Base-by-base conservation (phyloP, 2,329 filamentous ascomycete genomes). In the Calcarisporium arbuscula region DNA sequence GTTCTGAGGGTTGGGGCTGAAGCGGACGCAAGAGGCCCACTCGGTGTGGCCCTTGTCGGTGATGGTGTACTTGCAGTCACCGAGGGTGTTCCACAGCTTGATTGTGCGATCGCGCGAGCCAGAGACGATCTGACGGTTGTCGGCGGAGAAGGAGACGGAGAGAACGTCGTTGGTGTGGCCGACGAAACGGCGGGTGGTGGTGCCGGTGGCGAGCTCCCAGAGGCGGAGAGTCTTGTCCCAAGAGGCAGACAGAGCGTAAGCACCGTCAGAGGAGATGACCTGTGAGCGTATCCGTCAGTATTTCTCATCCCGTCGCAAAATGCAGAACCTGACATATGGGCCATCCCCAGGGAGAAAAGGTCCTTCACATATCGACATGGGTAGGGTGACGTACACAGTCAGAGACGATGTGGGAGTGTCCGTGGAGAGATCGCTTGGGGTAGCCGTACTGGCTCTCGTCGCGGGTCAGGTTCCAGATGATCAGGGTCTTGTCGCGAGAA, bases 51-150 rank as follows among this genome's bases (percentile, higher is more conserved):
- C 92, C 85, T 98, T 98, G 67, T 98, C 92, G 72, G 87, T 94
- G 78, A 98, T 96, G 76, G 90, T 98, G 83, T 82, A 98, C 80
- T 98, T 98, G 89, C 92, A 98, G 82, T 98, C 92, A 72, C 92
- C 92, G 52, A 98, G 87, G 58, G 92, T 98, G 80, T 98, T 98
- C 92, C 92, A 98, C 60, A 98, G 83, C 86, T 96, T 98, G 80
- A 98, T 96, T 62, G 85, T 87, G 67, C 88, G 84, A 78, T 98
- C 92, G 68, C 92, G 89, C 50, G 92, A 96, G 53, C 89, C 92
- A 52, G 92, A 96, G 60, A 96, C 92, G 70, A 98, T 96, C 80
- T 96, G 92, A 65, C 92, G 85, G 85, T 96, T 96, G 79, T 98
- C 92, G 80, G 92, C 92, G 58, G 92, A 96, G 85, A 98, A 98